A percentile compares a stretch with the other conserved stretches of the same genome.
Evolutionary conservation across 352 stramenopile genomes (phyloP).

Genomic region (Phytophthora crassamura): DNA sequence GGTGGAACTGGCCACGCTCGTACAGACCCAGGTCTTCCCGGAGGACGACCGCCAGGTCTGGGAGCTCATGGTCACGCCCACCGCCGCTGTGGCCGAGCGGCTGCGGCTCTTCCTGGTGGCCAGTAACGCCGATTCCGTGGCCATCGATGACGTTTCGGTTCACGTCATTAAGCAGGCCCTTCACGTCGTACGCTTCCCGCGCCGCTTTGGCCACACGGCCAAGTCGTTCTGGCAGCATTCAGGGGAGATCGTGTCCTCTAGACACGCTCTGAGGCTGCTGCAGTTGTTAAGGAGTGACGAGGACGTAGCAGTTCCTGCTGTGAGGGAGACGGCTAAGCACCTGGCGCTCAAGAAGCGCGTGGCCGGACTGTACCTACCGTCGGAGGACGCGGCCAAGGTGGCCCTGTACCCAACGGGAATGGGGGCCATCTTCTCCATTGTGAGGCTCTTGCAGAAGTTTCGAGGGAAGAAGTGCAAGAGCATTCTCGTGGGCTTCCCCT

Average conservation of each 20-base stretch:
- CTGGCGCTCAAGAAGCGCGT: conserved; percentile 56
- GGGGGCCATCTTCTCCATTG: conserved; percentile 84
- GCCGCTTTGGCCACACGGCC: conserved; percentile 47
- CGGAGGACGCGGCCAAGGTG: conserved; percentile 34
- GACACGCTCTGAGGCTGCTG: conserved; percentile 76
- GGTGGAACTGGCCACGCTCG: conserved; percentile 57
- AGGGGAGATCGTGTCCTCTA: conserved; percentile 92
- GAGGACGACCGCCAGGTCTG: conserved; percentile 28
- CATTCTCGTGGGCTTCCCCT: conserved; percentile 94
- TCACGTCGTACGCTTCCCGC: conserved; percentile 82
- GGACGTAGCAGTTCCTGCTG: background rate
- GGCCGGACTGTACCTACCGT: conserved; percentile 56
- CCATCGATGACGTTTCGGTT: conserved; percentile 38
- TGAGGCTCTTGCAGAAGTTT: conserved; percentile 73
- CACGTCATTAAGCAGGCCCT: conserved; percentile 56
- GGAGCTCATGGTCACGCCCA: conserved; percentile 64
- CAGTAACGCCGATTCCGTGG: conserved; percentile 36
- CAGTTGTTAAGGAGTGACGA: conserved; percentile 44
- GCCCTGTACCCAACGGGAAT: conserved; percentile 91
- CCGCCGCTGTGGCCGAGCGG: conserved; percentile 54
- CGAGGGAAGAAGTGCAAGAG: conserved; percentile 52
- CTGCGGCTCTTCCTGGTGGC: conserved; percentile 75
- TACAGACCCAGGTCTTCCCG: conserved; percentile 35
- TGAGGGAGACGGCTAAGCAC: conserved; percentile 37
- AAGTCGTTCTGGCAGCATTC: conserved; percentile 95